Percentiles rank a stretch among this genome's conserved stretches.
Evolutionary conservation across 805 yeast species (phyloP).

Genomic region (Candida sanyiensis): DNA sequence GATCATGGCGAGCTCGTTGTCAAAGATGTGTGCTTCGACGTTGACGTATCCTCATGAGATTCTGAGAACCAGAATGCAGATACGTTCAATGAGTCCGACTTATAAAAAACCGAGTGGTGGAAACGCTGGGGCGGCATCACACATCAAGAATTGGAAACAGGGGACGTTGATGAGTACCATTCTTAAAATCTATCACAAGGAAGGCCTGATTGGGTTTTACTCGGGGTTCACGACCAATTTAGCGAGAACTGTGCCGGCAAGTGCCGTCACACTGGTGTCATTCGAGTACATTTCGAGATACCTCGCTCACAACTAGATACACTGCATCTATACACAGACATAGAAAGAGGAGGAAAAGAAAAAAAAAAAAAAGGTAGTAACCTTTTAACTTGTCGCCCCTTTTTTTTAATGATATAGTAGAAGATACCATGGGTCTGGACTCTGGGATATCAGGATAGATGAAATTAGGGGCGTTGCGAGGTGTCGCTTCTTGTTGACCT

Average conservation of each 20-base stretch:
- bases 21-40: slow-evolving; percentile 85
- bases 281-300: slow-evolving; percentile 62
- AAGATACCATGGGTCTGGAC: too few species aligned
- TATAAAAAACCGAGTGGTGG: slow-evolving; percentile 10
- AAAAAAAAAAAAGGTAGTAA: too few species aligned
- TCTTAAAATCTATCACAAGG: slow-evolving; percentile 38
- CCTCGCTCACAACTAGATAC: slow-evolving; percentile 8
- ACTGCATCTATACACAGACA: slow-evolving; percentile 1
- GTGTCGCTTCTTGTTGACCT: too few species aligned
- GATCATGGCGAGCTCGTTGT: slow-evolving; percentile 64
- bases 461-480: too few species aligned
- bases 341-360: too few species aligned
- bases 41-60: slow-evolving; percentile 96
- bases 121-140: slow-evolving; percentile 5
- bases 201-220: slow-evolving; percentile 80
- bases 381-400: too few species aligned
- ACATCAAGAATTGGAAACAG: slow-evolving; percentile 7
- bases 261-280: slow-evolving; percentile 91
- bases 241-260: slow-evolving; percentile 88
- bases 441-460: too few species aligned
- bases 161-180: slow-evolving; percentile 21
- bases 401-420: too few species aligned
- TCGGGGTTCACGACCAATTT: slow-evolving; percentile 84
- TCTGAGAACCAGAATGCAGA: slow-evolving; percentile 82
- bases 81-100: slow-evolving; percentile 31